Conservation (phyloP, 1,139 yeast genomes). For the Waltiozyma sp. region DNA sequence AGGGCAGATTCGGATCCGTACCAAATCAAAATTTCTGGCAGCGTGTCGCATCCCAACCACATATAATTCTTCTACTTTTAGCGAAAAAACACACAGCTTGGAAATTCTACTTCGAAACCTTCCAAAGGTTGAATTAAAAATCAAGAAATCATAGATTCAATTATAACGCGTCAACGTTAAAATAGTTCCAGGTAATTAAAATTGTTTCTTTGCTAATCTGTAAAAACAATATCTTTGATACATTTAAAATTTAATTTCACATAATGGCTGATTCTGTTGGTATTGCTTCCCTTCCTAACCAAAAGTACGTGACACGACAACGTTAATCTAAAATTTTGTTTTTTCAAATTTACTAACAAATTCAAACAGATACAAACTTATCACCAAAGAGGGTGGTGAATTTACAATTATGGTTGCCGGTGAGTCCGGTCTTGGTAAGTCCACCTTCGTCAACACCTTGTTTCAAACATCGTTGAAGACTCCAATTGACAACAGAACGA, state of each 20-base stretch:
- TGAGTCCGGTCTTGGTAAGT: slow-evolving; percentile 89
- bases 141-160: background rate
- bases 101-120: slow-evolving; percentile 3
- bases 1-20: no score
- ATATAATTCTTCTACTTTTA: no score
- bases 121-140: background rate
- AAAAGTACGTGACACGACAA: slow-evolving; percentile 43
- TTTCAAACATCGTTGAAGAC: slow-evolving; percentile 52
- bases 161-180: no score
- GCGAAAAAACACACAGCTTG: background rate
- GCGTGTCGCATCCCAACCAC: no score
- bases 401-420: slow-evolving; percentile 95
- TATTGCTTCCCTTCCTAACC: slow-evolving; percentile 84
- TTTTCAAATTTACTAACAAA: no score
- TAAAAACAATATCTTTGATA: background rate
- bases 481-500: slow-evolving; percentile 50
- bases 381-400: slow-evolving; percentile 79
- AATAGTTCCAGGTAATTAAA: no score
- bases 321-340: background rate
- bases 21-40: no score
- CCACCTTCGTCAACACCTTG: slow-evolving; percentile 87
- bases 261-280: slow-evolving; percentile 40
- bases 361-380: slow-evolving; percentile 61
- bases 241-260: background rate
- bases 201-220: background rate